Evolutionary conservation across 495 filamentous ascomycete genomes (phyloP), one percentile per base, ranked within the genome.

Genomic region (Penicillium daleae): DNA sequence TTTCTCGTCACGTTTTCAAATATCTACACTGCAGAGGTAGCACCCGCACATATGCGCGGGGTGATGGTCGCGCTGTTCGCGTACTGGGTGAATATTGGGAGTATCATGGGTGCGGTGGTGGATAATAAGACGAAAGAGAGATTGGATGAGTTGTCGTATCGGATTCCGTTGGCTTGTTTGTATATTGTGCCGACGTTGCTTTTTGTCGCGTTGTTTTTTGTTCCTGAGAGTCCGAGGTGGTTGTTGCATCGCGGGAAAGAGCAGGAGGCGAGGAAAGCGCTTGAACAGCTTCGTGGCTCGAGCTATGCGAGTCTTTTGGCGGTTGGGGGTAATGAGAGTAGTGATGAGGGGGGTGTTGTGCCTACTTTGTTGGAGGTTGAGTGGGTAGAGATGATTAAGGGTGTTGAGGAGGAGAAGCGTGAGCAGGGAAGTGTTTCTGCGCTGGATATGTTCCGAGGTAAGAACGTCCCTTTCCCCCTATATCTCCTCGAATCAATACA

Each of bases 61-160:
- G 56, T 66, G 15, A 66, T 61, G 59, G 63, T 66, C 24, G 63
- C 63, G 0, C 24, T 66, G 13, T 62, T 66, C 59, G 46, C 59
- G 24, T 66, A 58, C 33, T 66, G 59, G 63, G 63, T 66, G 13
- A 66, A 66, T 56, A 66, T 66, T 17, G 63, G 59, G 40, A 58
- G 59, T n/a, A 55, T 66, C 0, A 37, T 66, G 24, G 59, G 55
- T 3, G 31, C 59, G 4, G 59, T 60, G 22, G 64, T 62, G n/a
- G 64, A 66, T 46, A 62, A 62, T 42, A 54, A 62, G 19, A 66
- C 63, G 2, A 60, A 66, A 24, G 58, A 44, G 10, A 48, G 63
- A 7, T 31, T 66, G 19, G 63, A 66, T 59, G 10, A 19, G 6
- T 48, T 66, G 9, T 65, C 63, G 2, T 66, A 66, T 32, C 54